Evolutionary conservation across 2,329 filamentous ascomycete species (phyloP).

Genomic region (Aspergillus novoparasiticus): DNA sequence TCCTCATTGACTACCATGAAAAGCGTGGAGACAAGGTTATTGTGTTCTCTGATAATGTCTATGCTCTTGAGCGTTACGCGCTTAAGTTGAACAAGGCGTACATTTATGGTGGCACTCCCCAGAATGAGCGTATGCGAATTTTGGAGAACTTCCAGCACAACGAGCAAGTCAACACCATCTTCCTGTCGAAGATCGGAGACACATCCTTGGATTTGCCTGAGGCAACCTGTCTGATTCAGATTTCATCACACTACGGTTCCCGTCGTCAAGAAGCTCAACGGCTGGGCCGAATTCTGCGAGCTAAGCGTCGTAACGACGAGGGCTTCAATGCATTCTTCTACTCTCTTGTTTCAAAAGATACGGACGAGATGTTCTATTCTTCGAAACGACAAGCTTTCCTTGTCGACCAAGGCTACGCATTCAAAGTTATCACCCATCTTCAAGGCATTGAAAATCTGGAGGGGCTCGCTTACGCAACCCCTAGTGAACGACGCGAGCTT

Average conservation of each 20-base stretch:
- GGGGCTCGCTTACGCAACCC: slow-evolving; percentile 76
- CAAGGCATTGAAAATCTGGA: slow-evolving; percentile 86
- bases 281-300: slow-evolving; percentile 87
- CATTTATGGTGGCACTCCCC: slow-evolving; percentile 86
- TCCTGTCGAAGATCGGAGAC: slow-evolving; percentile 96
- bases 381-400: slow-evolving; percentile 96
- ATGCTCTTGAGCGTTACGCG: slow-evolving; percentile 84
- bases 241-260: slow-evolving; percentile 96
- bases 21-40: slow-evolving; percentile 95
- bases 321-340: slow-evolving; percentile 99
- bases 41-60: slow-evolving; percentile 97
- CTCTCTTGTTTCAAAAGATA: slow-evolving; percentile 94
- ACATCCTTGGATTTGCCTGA: slow-evolving; percentile 97
- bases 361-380: slow-evolving; percentile 96
- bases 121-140: slow-evolving; percentile 82
- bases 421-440: slow-evolving; percentile 97
- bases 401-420: slow-evolving; percentile 96
- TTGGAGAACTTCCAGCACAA: slow-evolving; percentile 96
- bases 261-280: slow-evolving; percentile 95
- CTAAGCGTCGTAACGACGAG: slow-evolving; percentile 94
- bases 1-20: slow-evolving; percentile 97
- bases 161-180: slow-evolving; percentile 84
- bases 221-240: slow-evolving; percentile 94
- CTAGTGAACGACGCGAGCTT: slow-evolving; percentile 79
- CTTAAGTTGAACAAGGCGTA: slow-evolving; percentile 81